These are phyloP conservation scores for Xylaria sp. DNA, from an alignment of 2,329 filamentous ascomycete species.

Conservation along the genomic window DNA sequence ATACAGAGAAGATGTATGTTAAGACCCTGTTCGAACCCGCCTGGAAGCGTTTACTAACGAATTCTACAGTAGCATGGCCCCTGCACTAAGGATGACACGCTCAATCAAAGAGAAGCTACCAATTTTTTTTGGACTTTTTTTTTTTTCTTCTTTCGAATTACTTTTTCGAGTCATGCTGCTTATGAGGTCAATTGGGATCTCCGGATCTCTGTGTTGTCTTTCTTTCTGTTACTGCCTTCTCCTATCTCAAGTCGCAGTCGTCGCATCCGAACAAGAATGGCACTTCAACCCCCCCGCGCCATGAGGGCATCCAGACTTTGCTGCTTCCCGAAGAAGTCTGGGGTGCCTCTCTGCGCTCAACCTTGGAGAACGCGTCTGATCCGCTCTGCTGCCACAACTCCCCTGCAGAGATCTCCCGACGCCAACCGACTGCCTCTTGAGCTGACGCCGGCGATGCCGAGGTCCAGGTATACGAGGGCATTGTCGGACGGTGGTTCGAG, in stretches of 20 bases:
- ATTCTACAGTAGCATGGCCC: conserved; percentile 61
- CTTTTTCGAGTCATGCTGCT: background rate
- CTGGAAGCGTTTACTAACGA: conserved; percentile 6
- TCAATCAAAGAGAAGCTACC: conserved; percentile 73
- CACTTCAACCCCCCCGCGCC: too few species aligned
- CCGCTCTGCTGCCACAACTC: too few species aligned
- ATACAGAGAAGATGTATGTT: conserved; percentile 30
- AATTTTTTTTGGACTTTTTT: conserved; percentile 54
- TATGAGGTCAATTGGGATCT: too few species aligned
- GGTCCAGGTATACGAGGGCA: background rate
- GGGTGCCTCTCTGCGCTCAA: too few species aligned
- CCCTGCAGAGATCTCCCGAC: background rate
- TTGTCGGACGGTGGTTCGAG: background rate
- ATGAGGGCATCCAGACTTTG: too few species aligned
- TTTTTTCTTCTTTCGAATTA: conserved; percentile 27
- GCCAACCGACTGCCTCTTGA: background rate
- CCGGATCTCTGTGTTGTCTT: too few species aligned
- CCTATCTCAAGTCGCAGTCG: too few species aligned
- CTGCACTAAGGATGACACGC: conserved; percentile 93
- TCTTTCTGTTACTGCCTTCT: too few species aligned
- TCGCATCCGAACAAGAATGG: too few species aligned
- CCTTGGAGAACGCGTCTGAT: background rate
- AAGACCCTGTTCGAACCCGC: conserved; percentile 9
- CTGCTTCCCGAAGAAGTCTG: too few species aligned
- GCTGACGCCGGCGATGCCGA: background rate